Evolutionary conservation across 2,329 filamentous ascomycete genomes (phyloP), one percentile per base, ranked within the genome.

Genomic region (Hypomyces rosellus): DNA sequence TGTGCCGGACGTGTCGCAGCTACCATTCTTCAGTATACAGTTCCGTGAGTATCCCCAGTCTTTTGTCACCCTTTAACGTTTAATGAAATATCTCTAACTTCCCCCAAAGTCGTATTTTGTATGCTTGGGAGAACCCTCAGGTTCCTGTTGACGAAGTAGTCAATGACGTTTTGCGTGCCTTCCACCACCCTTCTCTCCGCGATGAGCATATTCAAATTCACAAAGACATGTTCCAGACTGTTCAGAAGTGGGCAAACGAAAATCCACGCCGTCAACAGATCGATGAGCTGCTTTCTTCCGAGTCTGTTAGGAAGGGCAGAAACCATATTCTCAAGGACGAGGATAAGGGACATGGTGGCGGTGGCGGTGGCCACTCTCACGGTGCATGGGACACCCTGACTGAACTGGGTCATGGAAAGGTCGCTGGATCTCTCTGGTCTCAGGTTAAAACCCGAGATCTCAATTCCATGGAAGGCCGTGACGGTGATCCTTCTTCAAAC

Each of bases 81-180:
- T 8, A 0, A 5, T 37, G 13, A 18, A 20, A 46, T 36, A 18
- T 46, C n/a, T 38, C 20, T 16, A 18, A 18, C 3, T 3, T 38
- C 14, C 5, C 5, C 18, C 8, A 18, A 25, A 82, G 80, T 2
- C 87, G 92, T 34, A 73, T 97, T 44, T 76, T 99, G 16, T 95
- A 92, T 63, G 92, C 91, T 3, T 97, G 91, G 89, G 88, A 97
- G 57, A 88, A 97, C 64, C 81, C 86, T 3, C 82, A 85, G 40
- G 84, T 96, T 1, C 82, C 89, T 0, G 85, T 93, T 4, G 81
- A 95, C 36, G 87, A 95, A 67, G 86, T 97, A 1, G 75, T 91
- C 55, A 76, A 88, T 55, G 92, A 97, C 58, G 82, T 95, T 38
- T 72, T 90, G 43, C 81, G 81, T 20, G 84, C 89, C 11, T 95